phyloP scores from a whole-genome alignment of 2,329 filamentous ascomycete genomes.

The Aspergillus versicolor region DNA sequence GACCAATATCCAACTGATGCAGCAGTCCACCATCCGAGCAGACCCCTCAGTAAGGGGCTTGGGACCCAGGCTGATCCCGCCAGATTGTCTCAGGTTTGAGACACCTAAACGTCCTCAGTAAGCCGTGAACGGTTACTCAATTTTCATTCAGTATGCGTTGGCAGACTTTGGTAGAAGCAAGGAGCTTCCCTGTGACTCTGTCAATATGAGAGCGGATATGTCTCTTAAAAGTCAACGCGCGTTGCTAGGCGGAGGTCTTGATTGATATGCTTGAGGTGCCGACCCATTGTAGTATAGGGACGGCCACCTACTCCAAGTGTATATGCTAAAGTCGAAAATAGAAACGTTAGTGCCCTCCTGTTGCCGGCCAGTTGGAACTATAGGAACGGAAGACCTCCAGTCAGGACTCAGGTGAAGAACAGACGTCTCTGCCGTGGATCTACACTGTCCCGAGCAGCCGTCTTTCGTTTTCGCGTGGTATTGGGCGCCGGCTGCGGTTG shows the following conservation, averaged over 20 bases:
- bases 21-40: not conserved
- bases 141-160: not conserved
- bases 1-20: not conserved
- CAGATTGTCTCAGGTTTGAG: not conserved
- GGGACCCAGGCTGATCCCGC: not conserved
- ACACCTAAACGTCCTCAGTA: not conserved
- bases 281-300: not conserved
- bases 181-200: not conserved
- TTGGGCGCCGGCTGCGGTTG: constrained; percentile 4
- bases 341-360: not conserved
- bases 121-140: not conserved
- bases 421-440: constrained; percentile 36
- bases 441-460: constrained; percentile 26
- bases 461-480: constrained; percentile 32
- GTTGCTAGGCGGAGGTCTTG: not conserved
- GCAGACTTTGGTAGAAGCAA: not conserved
- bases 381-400: not conserved
- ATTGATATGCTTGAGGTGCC: not conserved
- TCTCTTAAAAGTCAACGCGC: not conserved
- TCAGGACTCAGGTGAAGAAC: constrained; percentile 36
- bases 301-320: not conserved
- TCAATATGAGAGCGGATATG: not conserved
- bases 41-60: not conserved
- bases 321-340: not conserved
- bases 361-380: not conserved